Evolutionary conservation across 306 rosid genomes (phyloP).

Genomic region (Vicia sativa): DNA sequence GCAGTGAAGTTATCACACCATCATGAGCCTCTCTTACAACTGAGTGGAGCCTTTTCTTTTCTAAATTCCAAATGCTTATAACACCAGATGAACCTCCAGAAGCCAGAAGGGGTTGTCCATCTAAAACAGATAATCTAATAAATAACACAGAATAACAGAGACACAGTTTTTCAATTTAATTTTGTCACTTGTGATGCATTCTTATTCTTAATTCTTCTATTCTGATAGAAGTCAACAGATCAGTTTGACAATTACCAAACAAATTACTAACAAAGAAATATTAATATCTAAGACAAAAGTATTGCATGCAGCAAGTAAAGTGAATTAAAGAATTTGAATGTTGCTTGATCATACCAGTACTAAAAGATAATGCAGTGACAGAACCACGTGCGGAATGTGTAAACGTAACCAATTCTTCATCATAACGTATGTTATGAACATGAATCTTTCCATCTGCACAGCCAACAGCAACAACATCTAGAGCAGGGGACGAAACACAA

Average conservation of each 20-base stretch:
- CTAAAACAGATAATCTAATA: slow-evolving; percentile 45
- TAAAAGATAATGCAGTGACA: slow-evolving; percentile 86
- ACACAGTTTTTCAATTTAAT: background rate
- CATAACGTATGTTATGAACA: slow-evolving; percentile 75
- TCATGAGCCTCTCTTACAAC: slow-evolving; percentile 94
- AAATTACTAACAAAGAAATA: no score
- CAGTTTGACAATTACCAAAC: no score
- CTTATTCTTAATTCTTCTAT: background rate
- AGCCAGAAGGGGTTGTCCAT: slow-evolving; percentile 94
- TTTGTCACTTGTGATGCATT: slow-evolving; percentile 14
- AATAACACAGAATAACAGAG: slow-evolving; percentile 11
- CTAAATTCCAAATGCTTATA: slow-evolving; percentile 95
- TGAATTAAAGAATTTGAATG: background rate
- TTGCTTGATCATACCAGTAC: slow-evolving; percentile 61
- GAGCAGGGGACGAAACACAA: slow-evolving; percentile 88
- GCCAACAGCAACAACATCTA: slow-evolving; percentile 90
- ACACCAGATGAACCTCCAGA: slow-evolving; percentile 99
- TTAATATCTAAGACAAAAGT: no score
- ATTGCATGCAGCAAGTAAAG: no score
- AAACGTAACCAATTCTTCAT: slow-evolving; percentile 79
- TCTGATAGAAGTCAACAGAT: background rate
- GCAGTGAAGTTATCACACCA: slow-evolving; percentile 69
- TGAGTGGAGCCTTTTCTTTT: slow-evolving; percentile 91
- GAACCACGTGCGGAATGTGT: slow-evolving; percentile 91
- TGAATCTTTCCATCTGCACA: slow-evolving; percentile 87